Evolutionary conservation across 768 basidiomycete species (phyloP), one percentile per base, ranked within the genome.

Genomic region (Paxillus ammoniavirescens): DNA sequence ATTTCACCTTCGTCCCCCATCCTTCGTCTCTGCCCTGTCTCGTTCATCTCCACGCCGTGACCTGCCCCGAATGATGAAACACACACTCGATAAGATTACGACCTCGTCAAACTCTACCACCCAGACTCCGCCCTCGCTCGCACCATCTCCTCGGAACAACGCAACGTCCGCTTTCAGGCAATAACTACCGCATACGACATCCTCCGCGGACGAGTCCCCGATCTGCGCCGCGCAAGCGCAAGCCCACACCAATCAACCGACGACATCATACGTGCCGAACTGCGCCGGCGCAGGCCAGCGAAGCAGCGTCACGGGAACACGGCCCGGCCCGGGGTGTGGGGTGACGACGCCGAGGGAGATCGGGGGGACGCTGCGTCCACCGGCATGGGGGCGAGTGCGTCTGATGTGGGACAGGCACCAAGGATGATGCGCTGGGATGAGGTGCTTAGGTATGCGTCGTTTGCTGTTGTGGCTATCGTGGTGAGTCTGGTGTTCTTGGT

Each of bases 41-140:
- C 13, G 21, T 40, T 15, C 33, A 8, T 30, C 8, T 30, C 8
- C 28, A 8, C 28, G n/a, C n/a, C n/a, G n/a, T n/a, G n/a, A 5
- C 31, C 31, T 31, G 4, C 31, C 26, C 2, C 26, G 26, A 21
- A 21, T 21, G 21, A 8, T 30, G 28, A 10, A 26, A 23, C 17
- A 13, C 18, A 13, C 36, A 5, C 31, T 50, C 15, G 10, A 40
- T 56, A 89, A 65, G 89, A 90, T 65, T 89, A 84, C 60, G 88
- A 90, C 30, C 79, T 91, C 38, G 88, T 87, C 37, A 82, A 84
- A 42, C 64, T 75, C 9, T 81, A 89, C 63, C 89, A 91, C 61
- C 89, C 89, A 3, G 89, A 91, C 65, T 81, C 82, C 3, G 70
- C 75, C 3, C 64, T 71, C 9, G 73, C 75, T 26, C 75, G 75